Evolutionary conservation across 75 land plant species (phyloP).

Genomic region (Larix kaempferi): DNA sequence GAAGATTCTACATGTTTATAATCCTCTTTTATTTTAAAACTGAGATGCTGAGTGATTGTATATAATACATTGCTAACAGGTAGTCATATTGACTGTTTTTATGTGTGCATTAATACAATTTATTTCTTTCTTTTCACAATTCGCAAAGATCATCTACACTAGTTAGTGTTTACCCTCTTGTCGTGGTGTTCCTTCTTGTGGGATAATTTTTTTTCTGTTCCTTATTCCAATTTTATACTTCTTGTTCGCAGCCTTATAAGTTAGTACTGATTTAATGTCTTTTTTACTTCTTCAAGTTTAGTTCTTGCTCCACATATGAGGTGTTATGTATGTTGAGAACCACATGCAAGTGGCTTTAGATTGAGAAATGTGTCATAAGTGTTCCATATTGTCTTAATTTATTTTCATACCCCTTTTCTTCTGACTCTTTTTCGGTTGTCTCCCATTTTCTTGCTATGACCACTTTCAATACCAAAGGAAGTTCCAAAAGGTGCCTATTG

Average conservation of each 20-base stretch:
- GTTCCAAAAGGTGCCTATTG: no score
- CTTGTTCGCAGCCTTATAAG: not conserved
- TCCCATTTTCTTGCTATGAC: not conserved
- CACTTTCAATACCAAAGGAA: no score
- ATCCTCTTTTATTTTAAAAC: no score
- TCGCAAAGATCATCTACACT: not conserved
- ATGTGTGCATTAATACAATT: not conserved
- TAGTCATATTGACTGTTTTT: not conserved
- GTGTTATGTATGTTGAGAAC: not conserved
- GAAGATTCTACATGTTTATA: no score
- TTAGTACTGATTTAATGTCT: not conserved
- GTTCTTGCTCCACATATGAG: no score
- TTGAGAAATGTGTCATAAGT: not conserved
- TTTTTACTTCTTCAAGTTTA: no score
- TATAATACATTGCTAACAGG: no score
- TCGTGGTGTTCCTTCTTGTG: not conserved
- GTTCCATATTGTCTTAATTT: not conserved
- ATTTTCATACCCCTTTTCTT: not conserved
- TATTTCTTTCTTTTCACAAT: not conserved
- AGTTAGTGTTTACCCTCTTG: not conserved
- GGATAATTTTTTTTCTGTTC: not conserved
- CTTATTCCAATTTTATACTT: not conserved
- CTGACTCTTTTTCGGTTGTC: not conserved
- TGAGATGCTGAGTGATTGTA: no score
- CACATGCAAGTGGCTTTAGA: not conserved